Base-by-base conservation (phyloP, 768 basidiomycete species). In the Lactarius trivialis region DNA sequence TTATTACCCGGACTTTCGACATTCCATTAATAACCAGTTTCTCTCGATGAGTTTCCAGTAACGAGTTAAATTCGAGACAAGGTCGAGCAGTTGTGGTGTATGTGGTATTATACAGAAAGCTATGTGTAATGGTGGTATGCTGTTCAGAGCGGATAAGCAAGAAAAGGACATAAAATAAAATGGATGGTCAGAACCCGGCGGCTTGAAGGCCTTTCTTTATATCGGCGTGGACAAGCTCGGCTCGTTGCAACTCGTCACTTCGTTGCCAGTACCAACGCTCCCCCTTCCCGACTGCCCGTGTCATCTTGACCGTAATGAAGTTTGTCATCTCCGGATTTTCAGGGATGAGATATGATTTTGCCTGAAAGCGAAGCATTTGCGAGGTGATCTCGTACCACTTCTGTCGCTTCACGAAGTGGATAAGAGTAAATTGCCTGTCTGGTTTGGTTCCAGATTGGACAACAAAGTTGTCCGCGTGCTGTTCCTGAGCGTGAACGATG, bases 141-240 rank as follows among this genome's bases (percentile, higher is more conserved):
- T 9, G 49, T 34, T 19, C 37, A 60, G 53, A 59, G 21, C 55
- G 11, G 26, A 45, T 45, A 4, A 39, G n/a, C 15, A n/a, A 34
- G 57, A 51, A 64, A n/a, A 30, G 57, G 34, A 30, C 36, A 14
- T 24, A 34, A 48, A 19, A 28, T 24, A 51, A 37, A 50, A 26
- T 26, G 24, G 21, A 51, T 48, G 56, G 72, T 73, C 71, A 87
- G 69, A 89, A 88, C 8, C 85, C 85, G 52, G 85, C 85, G 32
- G 81, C 81, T 72, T 86, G 84, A 45, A 88, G 72, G n/a, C 84
- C 84, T 68, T 79, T 84, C 66, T 84, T 76, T 60, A 87, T 84
- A 69, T 88, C 84, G 33, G 82, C 83, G 71, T 85, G 79, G 32
- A 80, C 78, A 49, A 83, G 66, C 71, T 88, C 85, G 30, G 75